Evolutionary conservation across 148 eudicot species (phyloP), one percentile per base, ranked within the genome.

Genomic region (Fagopyrum homotropicum): DNA sequence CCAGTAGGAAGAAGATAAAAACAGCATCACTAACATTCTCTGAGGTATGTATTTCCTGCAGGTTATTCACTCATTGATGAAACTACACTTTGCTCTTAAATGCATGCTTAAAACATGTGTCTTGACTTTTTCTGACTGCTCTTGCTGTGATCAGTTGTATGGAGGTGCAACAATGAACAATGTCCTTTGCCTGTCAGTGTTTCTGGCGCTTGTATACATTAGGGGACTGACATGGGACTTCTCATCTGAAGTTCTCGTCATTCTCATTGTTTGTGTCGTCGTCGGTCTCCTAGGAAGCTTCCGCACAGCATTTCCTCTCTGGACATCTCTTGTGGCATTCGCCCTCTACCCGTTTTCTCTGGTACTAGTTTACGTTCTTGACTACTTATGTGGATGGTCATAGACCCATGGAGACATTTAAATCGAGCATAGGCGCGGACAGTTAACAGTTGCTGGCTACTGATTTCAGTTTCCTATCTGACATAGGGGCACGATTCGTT

Each of bases 151-250:
- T 80, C 89, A 94, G 97, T 7, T 91, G 74, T 92, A 92, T 71
- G 97, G 97, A 75, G 90, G 93, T 4, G 97, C 80, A 59, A 89
- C 97, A 2, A 90, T 94, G 96, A 92, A 90, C 87, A 92, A 92
- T 49, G 75, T 82, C 15, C 90, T 94, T 15, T 90, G 96, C 79
- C 87, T 94, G 17, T 85, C 98, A 0, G 93, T 92, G 30, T 94
- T 94, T 82, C 77, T 94, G 59, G 96, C 91, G 15, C 78, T 94
- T 16, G 97, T 92, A 60, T 92, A 90, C 17, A 76, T 80, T 22
- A 81, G 97, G 75, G 98, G 88, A 22, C 78, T 92, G 85, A 78
- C 81, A 5, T 94, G 97, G 98, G 86, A 94, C 76, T 94, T 94
- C 85, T 94, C 98, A 35, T 84, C 98, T 0, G 98, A 94, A 84